A percentile compares a stretch with the other conserved stretches of the same genome.
These are phyloP conservation scores for Notholithocarpus densiflorus DNA, from an alignment of 306 rosid species.

Conservation along the genomic window DNA sequence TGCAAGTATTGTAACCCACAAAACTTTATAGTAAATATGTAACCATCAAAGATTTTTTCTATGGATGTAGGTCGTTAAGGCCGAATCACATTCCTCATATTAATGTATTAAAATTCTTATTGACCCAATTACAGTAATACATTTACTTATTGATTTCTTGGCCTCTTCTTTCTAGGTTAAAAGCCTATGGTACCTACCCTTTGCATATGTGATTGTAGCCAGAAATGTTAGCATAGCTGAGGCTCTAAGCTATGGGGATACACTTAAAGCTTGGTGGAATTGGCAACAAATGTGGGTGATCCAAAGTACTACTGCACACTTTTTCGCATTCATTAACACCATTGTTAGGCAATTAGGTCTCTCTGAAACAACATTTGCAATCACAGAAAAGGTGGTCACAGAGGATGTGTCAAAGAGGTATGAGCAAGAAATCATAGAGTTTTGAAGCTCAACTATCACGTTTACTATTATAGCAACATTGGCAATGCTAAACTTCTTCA, in stretches of 20 bases:
- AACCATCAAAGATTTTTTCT: too few species aligned
- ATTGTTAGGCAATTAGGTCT: slow-evolving; percentile 39
- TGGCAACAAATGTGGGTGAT: slow-evolving; percentile 47
- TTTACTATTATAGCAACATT: slow-evolving; percentile 45
- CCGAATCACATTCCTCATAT: too few species aligned
- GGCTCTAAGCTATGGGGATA: slow-evolving; percentile 33
- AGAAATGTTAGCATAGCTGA: slow-evolving; percentile 41
- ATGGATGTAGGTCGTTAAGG: too few species aligned
- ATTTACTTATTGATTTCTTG: too few species aligned
- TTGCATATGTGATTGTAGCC: slow-evolving; percentile 54
- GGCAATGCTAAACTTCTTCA: slow-evolving; percentile 47
- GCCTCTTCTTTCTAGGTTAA: slow-evolving; percentile 27
- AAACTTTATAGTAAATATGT: too few species aligned
- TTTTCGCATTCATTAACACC: slow-evolving; percentile 50
- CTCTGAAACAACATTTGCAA: slow-evolving; percentile 40
- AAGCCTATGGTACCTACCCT: slow-evolving; percentile 64
- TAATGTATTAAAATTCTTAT: too few species aligned
- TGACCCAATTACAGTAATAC: too few species aligned
- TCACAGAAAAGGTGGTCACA: slow-evolving; percentile 44
- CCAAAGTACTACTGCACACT: slow-evolving; percentile 48
- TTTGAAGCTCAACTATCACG: slow-evolving; percentile 51
- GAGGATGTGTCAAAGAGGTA: slow-evolving; percentile 49
- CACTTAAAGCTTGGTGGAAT: slow-evolving; percentile 66
- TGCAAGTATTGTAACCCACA: too few species aligned
- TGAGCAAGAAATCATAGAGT: slow-evolving; percentile 50